Percentiles rank a stretch among this genome's conserved stretches.
These are phyloP conservation scores for Ziziphus jujuba DNA, from an alignment of 306 rosid genomes.

Conservation along the genomic window DNA sequence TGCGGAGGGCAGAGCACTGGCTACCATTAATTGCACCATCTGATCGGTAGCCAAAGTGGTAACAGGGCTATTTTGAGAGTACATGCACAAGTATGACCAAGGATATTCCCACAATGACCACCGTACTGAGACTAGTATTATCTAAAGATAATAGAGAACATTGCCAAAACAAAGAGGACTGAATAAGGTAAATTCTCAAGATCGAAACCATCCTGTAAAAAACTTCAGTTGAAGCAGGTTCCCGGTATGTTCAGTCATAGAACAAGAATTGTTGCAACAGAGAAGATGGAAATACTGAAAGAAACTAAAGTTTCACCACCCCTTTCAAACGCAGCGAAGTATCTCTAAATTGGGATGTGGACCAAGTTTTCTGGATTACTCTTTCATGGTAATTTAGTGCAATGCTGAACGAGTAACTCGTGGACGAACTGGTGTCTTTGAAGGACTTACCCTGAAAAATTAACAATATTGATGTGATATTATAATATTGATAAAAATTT, in stretches of 20 bases:
- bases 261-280: slow-evolving; percentile 44
- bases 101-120: slow-evolving; percentile 14
- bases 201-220: slow-evolving; percentile 44
- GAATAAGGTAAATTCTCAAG: slow-evolving; percentile 18
- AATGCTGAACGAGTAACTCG: slow-evolving; percentile 61
- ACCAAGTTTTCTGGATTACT: slow-evolving; percentile 32
- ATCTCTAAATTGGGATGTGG: slow-evolving; percentile 42
- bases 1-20: background rate
- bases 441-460: slow-evolving; percentile 88
- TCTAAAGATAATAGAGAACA: slow-evolving; percentile 12
- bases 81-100: slow-evolving; percentile 7
- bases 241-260: slow-evolving; percentile 37
- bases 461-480: slow-evolving; percentile 14
- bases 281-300: slow-evolving; percentile 48
- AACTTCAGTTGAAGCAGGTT: slow-evolving; percentile 56
- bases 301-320: slow-evolving; percentile 55
- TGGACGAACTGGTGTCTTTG: slow-evolving; percentile 98
- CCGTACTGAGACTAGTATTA: slow-evolving; percentile 22
- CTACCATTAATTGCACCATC: background rate
- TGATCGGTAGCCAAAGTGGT: background rate
- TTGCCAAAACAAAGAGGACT: slow-evolving; percentile 20
- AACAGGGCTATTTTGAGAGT: background rate
- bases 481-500: background rate
- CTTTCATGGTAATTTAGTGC: slow-evolving; percentile 29
- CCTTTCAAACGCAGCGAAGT: slow-evolving; percentile 36